Conservation (phyloP, 352 stramenopile species). For the Phytophthora agathidicida region DNA sequence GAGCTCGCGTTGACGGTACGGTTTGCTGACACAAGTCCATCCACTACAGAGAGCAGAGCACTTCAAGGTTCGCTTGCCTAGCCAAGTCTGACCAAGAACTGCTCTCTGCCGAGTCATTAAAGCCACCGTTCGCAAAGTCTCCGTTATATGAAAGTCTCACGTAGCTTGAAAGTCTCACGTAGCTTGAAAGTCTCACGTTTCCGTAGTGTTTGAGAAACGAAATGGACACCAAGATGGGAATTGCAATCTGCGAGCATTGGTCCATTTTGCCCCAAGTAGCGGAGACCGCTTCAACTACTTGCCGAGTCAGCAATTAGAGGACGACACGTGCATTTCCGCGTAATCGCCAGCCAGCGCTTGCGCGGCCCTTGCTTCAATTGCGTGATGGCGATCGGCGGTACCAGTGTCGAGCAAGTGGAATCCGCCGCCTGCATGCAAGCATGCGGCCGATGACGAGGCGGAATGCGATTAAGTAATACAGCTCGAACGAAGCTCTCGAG, state of each 20-base stretch:
- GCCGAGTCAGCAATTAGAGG: background rate
- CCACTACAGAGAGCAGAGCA: constrained; percentile 18
- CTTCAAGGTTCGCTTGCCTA: constrained; percentile 24
- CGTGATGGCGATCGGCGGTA: constrained; percentile 18
- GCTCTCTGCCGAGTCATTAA: constrained; percentile 14
- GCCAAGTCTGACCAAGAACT: background rate
- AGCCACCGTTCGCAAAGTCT: constrained; percentile 4
- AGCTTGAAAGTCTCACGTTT: too few species aligned
- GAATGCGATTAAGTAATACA: constrained; percentile 23
- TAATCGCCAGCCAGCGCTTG: background rate
- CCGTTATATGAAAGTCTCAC: too few species aligned
- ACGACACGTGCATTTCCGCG: constrained; percentile 13
- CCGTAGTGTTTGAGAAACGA: constrained; percentile 12
- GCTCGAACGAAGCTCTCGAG: background rate
- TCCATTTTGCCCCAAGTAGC: constrained; percentile 1
- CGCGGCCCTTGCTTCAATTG: background rate
- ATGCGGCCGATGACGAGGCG: constrained; percentile 33
- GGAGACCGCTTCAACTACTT: constrained; percentile 11
- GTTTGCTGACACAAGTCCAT: constrained; percentile 25
- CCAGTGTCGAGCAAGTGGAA: constrained; percentile 12
- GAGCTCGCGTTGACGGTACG: constrained; percentile 3
- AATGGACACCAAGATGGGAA: background rate
- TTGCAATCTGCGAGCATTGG: constrained; percentile 14
- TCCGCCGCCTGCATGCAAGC: constrained; percentile 20
- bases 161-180: too few species aligned